Percentiles rank a stretch among this genome's conserved stretches.
These are phyloP conservation scores for Cryphonectria nitschkei DNA, from an alignment of 2,329 filamentous ascomycete genomes.

Conservation along the genomic window DNA sequence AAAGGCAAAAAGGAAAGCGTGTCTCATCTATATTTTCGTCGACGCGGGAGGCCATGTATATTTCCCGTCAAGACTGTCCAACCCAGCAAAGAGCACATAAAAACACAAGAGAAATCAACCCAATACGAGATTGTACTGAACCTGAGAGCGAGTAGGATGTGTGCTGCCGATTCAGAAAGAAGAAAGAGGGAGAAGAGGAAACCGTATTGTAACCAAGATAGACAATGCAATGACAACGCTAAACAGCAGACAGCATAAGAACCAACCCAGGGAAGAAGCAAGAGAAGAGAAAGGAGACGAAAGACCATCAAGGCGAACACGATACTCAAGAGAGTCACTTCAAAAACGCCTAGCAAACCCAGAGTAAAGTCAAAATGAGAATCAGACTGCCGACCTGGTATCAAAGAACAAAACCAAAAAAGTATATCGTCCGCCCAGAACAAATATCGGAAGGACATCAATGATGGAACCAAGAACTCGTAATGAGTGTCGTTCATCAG, in stretches of 20 bases:
- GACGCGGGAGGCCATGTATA: neutral
- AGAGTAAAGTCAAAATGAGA: slow-evolving; percentile 6
- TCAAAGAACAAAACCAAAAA: slow-evolving; percentile 14
- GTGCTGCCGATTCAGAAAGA: slow-evolving; percentile 10
- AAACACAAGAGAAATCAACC: neutral
- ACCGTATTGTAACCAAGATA: neutral
- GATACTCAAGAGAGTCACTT: neutral
- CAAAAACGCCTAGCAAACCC: slow-evolving; percentile 18
- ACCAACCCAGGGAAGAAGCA: neutral
- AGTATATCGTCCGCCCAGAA: slow-evolving; percentile 2
- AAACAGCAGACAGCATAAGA: neutral
- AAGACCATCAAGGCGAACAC: neutral
- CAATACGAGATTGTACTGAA: neutral
- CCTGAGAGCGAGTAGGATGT: slow-evolving; percentile 1
- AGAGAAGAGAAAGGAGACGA: neutral
- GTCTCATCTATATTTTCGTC: slow-evolving; percentile 13
- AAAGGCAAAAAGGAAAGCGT: neutral
- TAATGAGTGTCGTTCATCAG: slow-evolving; percentile 12
- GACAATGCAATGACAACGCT: slow-evolving; percentile 11
- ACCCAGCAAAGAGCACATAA: neutral
- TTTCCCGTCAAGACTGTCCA: neutral
- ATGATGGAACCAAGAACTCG: too few species aligned
- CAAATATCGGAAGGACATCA: slow-evolving; percentile 15
- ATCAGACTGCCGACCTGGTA: slow-evolving; percentile 29
- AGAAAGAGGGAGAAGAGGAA: neutral